Percentiles rank a stretch among this genome's conserved stretches.
These are phyloP conservation scores for Knufia petricola DNA, from an alignment of 2,329 filamentous ascomycete genomes.

Conservation along the genomic window DNA sequence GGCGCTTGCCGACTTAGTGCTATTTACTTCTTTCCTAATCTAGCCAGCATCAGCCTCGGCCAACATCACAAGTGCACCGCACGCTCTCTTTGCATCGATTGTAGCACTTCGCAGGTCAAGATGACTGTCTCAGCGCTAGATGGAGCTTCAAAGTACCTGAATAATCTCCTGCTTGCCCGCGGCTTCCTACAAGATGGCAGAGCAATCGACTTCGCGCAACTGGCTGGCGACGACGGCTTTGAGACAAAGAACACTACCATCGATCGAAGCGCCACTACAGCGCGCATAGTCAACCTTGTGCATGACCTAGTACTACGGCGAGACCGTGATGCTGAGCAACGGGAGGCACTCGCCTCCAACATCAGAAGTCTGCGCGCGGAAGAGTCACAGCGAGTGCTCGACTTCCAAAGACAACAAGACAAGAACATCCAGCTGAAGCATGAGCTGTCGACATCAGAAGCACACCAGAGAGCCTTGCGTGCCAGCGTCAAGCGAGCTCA, in stretches of 20 bases:
- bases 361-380: conserved; percentile 68
- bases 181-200: conserved; percentile 50
- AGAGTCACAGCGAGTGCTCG: conserved; percentile 60
- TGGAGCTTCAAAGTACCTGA: conserved; percentile 54
- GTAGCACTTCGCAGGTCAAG: neutral
- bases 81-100: no score
- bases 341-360: conserved; percentile 70
- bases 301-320: conserved; percentile 86
- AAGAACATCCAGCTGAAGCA: conserved; percentile 48
- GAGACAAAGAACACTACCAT: conserved; percentile 29
- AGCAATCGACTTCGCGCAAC: conserved; percentile 67
- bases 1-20: no score
- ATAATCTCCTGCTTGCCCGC: conserved; percentile 55
- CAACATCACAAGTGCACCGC: no score
- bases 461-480: conserved; percentile 61
- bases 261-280: conserved; percentile 58
- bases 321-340: conserved; percentile 84
- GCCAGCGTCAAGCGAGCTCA: conserved; percentile 66
- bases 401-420: conserved; percentile 50
- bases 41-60: no score
- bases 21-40: no score
- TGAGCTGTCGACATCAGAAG: conserved; percentile 50
- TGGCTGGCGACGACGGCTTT: conserved; percentile 53
- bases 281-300: conserved; percentile 79
- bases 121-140: conserved; percentile 33